Percentiles rank a stretch among this genome's conserved stretches.
These are phyloP conservation scores for Rhodotorula diobovata DNA, from an alignment of 768 basidiomycete species.

Conservation along the genomic window DNA sequence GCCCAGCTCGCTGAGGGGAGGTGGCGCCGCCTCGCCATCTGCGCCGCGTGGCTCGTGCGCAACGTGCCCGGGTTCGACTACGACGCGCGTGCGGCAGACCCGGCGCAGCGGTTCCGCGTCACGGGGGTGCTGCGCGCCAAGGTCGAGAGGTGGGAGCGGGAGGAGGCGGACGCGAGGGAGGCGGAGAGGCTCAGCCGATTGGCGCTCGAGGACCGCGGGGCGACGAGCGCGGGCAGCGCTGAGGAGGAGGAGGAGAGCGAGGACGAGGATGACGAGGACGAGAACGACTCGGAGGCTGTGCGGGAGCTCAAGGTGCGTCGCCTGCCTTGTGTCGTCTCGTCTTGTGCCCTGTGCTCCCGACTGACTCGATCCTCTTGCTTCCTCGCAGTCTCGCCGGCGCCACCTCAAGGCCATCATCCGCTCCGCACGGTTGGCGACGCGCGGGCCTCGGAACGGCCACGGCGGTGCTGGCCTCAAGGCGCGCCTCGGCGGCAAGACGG, in stretches of 20 bases:
- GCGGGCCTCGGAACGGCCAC: conserved; percentile 38
- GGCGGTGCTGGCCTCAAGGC: conserved; percentile 44
- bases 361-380: neutral
- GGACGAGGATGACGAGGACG: conserved; percentile 51
- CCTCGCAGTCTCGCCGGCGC: conserved; percentile 62
- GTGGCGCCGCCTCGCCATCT: conserved; percentile 71
- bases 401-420: conserved; percentile 66
- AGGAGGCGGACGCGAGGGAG: conserved; percentile 65
- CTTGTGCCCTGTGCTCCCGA: neutral
- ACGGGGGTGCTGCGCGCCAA: conserved; percentile 65
- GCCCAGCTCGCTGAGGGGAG: conserved; percentile 54
- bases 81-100: conserved; percentile 48
- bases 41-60: conserved; percentile 62
- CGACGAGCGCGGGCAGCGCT: conserved; percentile 58
- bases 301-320: conserved; percentile 68
- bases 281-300: conserved; percentile 51
- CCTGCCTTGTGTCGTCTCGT: neutral
- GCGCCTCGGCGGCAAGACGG: conserved; percentile 44
- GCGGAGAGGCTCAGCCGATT: conserved; percentile 61
- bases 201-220: conserved; percentile 61
- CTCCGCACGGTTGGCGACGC: conserved; percentile 26
- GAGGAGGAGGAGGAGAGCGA: conserved; percentile 51
- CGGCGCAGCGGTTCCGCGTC: conserved; percentile 57
- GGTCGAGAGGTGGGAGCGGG: conserved; percentile 63
- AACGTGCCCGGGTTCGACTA: conserved; percentile 69